Percentiles rank a stretch among this genome's conserved stretches.
These are phyloP conservation scores for Eurotiales sp. DNA, from an alignment of 2,329 filamentous ascomycete species.

Conservation along the genomic window DNA sequence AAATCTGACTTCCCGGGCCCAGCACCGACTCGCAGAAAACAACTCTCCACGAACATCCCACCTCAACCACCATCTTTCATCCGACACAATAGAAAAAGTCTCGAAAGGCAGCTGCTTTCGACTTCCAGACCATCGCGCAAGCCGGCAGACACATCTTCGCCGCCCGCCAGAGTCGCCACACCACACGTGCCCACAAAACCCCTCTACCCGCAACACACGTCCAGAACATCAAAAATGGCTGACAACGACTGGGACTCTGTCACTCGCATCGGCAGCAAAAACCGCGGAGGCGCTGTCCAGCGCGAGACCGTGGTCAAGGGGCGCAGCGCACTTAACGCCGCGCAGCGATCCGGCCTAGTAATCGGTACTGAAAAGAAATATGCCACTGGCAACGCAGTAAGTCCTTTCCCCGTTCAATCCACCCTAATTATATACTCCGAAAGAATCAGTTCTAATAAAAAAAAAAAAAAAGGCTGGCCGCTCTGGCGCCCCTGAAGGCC, in stretches of 20 bases:
- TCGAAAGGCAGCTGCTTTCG: too few species aligned
- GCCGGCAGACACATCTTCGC: too few species aligned
- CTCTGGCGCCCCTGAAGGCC: conserved; percentile 65
- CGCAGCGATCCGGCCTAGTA: conserved; percentile 72
- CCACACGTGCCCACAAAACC: conserved; percentile 2
- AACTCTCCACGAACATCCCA: background rate
- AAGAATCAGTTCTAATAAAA: too few species aligned
- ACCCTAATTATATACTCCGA: too few species aligned
- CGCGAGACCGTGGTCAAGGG: conserved; percentile 89
- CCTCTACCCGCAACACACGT: background rate
- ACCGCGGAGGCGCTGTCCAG: conserved; percentile 59
- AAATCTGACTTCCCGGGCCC: background rate
- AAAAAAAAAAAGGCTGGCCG: conserved; percentile 36
- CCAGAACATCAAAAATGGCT: conserved; percentile 39
- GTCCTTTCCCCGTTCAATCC: conserved; percentile 31
- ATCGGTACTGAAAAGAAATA: conserved; percentile 91
- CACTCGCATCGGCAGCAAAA: conserved; percentile 92
- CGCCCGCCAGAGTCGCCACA: background rate
- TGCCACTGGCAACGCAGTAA: conserved; percentile 71
- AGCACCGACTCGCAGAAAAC: background rate
- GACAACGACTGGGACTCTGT: conserved; percentile 76
- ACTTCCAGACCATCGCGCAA: too few species aligned
- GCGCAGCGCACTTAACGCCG: conserved; percentile 81
- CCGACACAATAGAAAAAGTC: background rate
- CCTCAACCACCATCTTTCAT: background rate